Conservation (phyloP, 2,329 filamentous ascomycete species). For the Cladophialophora carrionii region DNA sequence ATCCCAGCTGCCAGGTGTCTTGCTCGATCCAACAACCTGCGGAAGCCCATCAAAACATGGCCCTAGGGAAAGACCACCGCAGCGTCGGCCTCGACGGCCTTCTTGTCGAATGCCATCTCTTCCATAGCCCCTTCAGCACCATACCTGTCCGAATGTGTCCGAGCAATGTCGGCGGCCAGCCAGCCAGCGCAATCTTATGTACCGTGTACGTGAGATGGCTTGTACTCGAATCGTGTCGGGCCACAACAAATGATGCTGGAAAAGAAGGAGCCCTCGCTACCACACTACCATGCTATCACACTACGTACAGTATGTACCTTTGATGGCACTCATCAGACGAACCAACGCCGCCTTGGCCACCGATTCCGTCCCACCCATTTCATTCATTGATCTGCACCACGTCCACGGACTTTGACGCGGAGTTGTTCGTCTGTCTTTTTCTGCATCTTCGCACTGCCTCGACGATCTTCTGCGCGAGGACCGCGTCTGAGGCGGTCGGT, state of each 20-base stretch:
- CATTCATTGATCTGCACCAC: constrained; percentile 7
- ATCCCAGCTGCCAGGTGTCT: background rate
- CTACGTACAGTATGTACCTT: background rate
- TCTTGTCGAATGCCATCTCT: constrained; percentile 14
- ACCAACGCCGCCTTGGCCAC: background rate
- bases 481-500: background rate
- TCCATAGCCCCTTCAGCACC: background rate
- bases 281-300: too few species aligned
- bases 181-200: background rate
- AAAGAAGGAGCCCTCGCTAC: background rate
- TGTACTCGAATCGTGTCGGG: too few species aligned
- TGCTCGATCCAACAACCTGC: background rate
- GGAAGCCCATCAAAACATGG: background rate
- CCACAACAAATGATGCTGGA: background rate
- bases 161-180: background rate
- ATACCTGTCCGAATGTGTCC: background rate
- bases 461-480: background rate
- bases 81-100: constrained; percentile 29
- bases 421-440: constrained; percentile 8
- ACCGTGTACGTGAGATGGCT: background rate
- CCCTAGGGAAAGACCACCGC: constrained; percentile 31
- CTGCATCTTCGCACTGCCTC: background rate
- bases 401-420: constrained; percentile 1
- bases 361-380: constrained; percentile 26
- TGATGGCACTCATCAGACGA: background rate